phyloP scores from a whole-genome alignment of 495 filamentous ascomycete genomes.

The Hyaloscypha variabilis region DNA sequence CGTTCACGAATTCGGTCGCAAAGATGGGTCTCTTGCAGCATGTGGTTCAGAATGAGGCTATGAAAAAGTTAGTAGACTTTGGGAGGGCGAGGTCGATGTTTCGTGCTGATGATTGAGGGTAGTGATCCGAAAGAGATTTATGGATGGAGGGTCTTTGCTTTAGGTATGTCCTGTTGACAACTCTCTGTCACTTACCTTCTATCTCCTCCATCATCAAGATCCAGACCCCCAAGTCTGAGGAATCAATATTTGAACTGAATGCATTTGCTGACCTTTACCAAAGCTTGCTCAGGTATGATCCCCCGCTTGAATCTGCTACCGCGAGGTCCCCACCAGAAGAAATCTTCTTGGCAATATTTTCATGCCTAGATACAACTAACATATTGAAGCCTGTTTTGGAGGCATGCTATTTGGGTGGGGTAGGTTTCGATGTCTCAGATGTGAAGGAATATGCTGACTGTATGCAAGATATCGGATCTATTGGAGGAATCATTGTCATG shows the following conservation, averaged over 20 bases:
- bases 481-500: slow-evolving; percentile 64
- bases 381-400: slow-evolving; percentile 58
- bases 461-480: slow-evolving; percentile 55
- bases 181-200: not conserved
- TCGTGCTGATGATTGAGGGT: slow-evolving; percentile 37
- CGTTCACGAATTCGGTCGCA: not conserved
- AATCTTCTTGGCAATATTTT: not conserved
- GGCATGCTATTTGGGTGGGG: slow-evolving; percentile 74
- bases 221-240: not conserved
- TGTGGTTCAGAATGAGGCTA: slow-evolving; percentile 79
- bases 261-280: slow-evolving; percentile 1
- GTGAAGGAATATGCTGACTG: not conserved
- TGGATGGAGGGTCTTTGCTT: slow-evolving; percentile 36
- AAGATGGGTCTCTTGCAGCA: slow-evolving; percentile 54
- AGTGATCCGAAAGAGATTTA: slow-evolving; percentile 70
- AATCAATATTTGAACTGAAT: not conserved
- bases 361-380: not conserved
- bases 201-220: not conserved
- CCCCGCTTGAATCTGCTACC: not conserved
- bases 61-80: slow-evolving; percentile 50
- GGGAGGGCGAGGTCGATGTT: not conserved
- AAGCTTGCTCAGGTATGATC: slow-evolving; percentile 24
- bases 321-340: too few species aligned
- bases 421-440: slow-evolving; percentile 25
- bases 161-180: slow-evolving; percentile 13